phyloP scores from a whole-genome alignment of 75 land plant species.

The Selaginella tamariscina region DNA sequence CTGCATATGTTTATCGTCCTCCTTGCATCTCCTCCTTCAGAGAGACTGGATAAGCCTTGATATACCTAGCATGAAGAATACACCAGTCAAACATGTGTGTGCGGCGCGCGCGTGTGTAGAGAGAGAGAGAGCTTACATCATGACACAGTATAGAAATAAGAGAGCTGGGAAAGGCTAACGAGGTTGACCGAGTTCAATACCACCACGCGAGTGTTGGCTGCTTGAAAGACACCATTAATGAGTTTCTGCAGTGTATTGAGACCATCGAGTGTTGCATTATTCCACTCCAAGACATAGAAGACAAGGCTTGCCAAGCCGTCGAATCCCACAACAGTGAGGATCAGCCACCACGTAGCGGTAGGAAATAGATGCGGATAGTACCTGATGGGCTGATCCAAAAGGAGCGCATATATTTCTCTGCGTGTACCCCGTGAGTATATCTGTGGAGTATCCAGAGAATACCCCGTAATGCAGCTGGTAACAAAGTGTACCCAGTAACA shows the following conservation, averaged over 20 bases:
- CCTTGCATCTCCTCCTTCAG: background rate
- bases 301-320: background rate
- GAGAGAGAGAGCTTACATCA: background rate
- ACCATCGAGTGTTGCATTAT: background rate
- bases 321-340: background rate
- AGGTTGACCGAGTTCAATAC: background rate
- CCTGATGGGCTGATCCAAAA: background rate
- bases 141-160: background rate
- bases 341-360: background rate
- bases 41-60: background rate
- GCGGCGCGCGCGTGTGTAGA: too few species aligned
- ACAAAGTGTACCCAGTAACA: background rate
- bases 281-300: background rate
- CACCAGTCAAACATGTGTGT: too few species aligned
- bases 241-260: background rate
- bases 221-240: background rate
- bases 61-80: too few species aligned
- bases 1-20: background rate
- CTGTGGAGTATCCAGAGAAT: background rate
- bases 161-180: background rate
- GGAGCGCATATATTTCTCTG: background rate
- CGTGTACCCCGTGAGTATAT: background rate
- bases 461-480: background rate
- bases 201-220: background rate
- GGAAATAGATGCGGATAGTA: background rate